These are phyloP conservation scores for Leishmania martiniquensis DNA, from an alignment of 208 protist species.

Conservation along the genomic window DNA sequence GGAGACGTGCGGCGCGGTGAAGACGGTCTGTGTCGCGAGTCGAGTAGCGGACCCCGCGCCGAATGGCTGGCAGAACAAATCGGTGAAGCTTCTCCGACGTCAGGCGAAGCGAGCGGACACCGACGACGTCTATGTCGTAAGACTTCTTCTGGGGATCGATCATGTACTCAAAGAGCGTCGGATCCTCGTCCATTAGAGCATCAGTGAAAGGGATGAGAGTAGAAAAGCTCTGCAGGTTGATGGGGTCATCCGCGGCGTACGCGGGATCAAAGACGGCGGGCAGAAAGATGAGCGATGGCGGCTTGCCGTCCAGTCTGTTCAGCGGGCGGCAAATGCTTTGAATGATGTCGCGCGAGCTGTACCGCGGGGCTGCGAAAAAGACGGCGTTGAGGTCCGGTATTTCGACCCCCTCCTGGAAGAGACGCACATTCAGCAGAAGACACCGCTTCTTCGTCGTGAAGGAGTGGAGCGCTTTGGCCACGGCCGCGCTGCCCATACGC, in stretches of 20 bases:
- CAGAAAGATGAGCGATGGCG: conserved; percentile 70
- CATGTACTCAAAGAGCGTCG: conserved; percentile 78
- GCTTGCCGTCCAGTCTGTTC: conserved; percentile 63
- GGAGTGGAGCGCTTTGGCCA: conserved; percentile 44
- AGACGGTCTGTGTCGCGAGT: conserved; percentile 62
- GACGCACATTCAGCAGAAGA: conserved; percentile 73
- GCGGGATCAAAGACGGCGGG: conserved; percentile 59
- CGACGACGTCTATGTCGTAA: conserved; percentile 78
- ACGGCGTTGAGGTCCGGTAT: conserved; percentile 81
- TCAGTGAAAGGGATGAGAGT: conserved; percentile 82
- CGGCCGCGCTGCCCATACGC: conserved; percentile 45
- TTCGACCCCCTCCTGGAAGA: conserved; percentile 83
- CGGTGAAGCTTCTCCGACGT: conserved; percentile 53
- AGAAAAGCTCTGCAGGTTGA: conserved; percentile 76
- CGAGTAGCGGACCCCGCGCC: conserved; percentile 77
- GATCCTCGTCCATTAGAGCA: conserved; percentile 86
- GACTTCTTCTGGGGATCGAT: conserved; percentile 74
- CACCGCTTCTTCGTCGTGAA: conserved; percentile 46
- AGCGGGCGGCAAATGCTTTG: conserved; percentile 83
- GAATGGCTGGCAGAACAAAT: conserved; percentile 74
- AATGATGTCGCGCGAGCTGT: conserved; percentile 84
- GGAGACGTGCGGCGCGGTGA: conserved; percentile 58
- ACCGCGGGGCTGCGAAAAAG: conserved; percentile 77
- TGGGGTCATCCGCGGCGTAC: conserved; percentile 50
- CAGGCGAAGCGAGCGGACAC: conserved; percentile 63